Base-by-base conservation (phyloP, 1,139 yeast genomes). In the Debaryomycetaceae sp. region DNA sequence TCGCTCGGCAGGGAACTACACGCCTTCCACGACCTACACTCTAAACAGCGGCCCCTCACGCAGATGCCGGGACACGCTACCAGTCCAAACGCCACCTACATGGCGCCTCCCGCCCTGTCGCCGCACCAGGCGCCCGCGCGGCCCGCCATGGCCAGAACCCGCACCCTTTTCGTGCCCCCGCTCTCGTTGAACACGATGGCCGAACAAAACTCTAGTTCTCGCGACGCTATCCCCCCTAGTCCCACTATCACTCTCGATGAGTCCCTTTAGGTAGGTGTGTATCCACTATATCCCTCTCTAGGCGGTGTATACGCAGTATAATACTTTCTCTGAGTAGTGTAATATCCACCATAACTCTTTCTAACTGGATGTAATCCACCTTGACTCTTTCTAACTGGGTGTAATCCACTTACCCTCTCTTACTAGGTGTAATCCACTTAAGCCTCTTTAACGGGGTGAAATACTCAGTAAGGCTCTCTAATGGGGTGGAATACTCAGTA, bases 161-260 rank as follows among this genome's bases (percentile, higher is more conserved):
- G 49, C 29, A 61, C 67, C 5, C 42, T 61, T 16, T 62, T 56
- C 41, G 56, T 45, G 32, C 68, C 67, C 2, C 41, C 44, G 8
- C 47, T 57, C 32, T 39, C 34, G 21, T 32, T 56, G 18, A 39
- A 47, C 27, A 48, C 55, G 5, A 18, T n/a, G n/a, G n/a, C n/a
- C n/a, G n/a, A 21, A 4, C 25, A 28, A 4, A 32, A 37, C 4
- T 27, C 32, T 3, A 32, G 36, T 5, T 36, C 27, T 5, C 28
- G 30, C 6, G 32, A 24, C 5, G 28, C 28, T 2, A 26, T 15
- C 13, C 57, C 60, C 2, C 37, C 37, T 12, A 52, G 64, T 30
- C 70, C 70, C 4, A 58, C 62, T 5, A 62, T 62, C 30, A 62
- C 68, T 1, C 45, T 62, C 27, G 67, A 62, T 32, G 65, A 58